Conservation (phyloP, 225 moss, liverwort and hornwort genomes). For the Sphagnum tenellum region DNA sequence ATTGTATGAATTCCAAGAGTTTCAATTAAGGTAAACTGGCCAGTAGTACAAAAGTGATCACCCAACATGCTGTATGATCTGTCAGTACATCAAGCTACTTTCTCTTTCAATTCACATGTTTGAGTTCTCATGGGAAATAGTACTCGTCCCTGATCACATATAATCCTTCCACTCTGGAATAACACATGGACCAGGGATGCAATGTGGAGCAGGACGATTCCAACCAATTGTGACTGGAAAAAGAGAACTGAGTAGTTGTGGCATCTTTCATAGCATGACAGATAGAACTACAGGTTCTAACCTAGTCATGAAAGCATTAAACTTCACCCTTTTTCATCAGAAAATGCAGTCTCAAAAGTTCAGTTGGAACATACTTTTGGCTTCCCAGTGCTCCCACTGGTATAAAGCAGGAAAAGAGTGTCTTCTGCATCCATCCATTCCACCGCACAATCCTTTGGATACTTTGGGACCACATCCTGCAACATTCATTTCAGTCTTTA, state of each 20-base stretch:
- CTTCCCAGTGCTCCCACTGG: conserved; percentile 97
- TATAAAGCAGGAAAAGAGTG: conserved; percentile 79
- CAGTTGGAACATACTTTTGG: conserved; percentile 55
- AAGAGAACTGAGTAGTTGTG: not conserved
- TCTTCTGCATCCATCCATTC: conserved; percentile 99
- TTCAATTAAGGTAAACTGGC: too few species aligned
- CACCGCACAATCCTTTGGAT: conserved; percentile 57
- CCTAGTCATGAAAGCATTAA: not conserved
- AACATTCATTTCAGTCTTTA: conserved; percentile 3
- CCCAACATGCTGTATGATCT: not conserved
- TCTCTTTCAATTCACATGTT: too few species aligned
- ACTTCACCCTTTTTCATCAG: not conserved
- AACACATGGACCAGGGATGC: too few species aligned
- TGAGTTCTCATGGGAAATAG: too few species aligned
- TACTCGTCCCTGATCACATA: too few species aligned
- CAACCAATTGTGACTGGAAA: not conserved
- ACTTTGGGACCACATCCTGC: conserved; percentile 64
- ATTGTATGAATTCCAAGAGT: too few species aligned
- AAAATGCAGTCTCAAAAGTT: not conserved
- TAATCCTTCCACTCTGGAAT: too few species aligned
- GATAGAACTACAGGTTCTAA: not conserved
- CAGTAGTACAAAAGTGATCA: too few species aligned
- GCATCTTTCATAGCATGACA: not conserved
- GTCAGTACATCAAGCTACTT: not conserved
- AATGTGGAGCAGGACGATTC: too few species aligned